Percentiles rank a stretch among this genome's conserved stretches.
Evolutionary conservation across 1,139 yeast species (phyloP).

Genomic region (Saccharomyces hybrid): DNA sequence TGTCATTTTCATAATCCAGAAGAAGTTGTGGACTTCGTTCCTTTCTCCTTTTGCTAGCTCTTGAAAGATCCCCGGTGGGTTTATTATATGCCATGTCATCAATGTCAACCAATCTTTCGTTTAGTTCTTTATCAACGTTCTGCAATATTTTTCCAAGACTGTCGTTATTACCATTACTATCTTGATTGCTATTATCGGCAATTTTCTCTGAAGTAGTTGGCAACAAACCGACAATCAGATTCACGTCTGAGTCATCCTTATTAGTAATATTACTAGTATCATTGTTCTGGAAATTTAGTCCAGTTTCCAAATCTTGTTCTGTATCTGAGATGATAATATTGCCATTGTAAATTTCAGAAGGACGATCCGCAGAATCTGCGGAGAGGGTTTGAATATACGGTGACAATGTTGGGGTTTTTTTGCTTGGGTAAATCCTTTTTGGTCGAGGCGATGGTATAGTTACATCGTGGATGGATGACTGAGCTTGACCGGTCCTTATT

Average conservation of each 20-base stretch:
- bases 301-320: not conserved
- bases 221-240: not conserved
- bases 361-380: not conserved
- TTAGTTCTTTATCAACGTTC: slow-evolving; percentile 10
- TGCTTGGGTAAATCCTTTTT: not conserved
- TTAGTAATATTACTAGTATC: not conserved
- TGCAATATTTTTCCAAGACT: slow-evolving; percentile 5
- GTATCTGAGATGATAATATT: not conserved
- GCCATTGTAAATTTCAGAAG: not conserved
- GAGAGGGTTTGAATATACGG: not conserved
- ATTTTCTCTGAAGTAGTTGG: slow-evolving; percentile 14
- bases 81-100: not conserved
- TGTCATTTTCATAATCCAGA: not conserved
- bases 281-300: not conserved
- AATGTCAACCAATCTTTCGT: slow-evolving; percentile 5
- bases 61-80: too few species aligned
- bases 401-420: not conserved
- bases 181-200: slow-evolving; percentile 14
- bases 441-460: not conserved
- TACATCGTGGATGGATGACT: not conserved
- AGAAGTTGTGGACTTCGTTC: not conserved
- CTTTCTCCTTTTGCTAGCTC: not conserved
- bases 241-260: not conserved
- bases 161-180: slow-evolving; percentile 2
- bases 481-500: not conserved